Evolutionary conservation across 441 rosid species (phyloP), one percentile per base, ranked within the genome.

Genomic region (Daphne laureola): DNA sequence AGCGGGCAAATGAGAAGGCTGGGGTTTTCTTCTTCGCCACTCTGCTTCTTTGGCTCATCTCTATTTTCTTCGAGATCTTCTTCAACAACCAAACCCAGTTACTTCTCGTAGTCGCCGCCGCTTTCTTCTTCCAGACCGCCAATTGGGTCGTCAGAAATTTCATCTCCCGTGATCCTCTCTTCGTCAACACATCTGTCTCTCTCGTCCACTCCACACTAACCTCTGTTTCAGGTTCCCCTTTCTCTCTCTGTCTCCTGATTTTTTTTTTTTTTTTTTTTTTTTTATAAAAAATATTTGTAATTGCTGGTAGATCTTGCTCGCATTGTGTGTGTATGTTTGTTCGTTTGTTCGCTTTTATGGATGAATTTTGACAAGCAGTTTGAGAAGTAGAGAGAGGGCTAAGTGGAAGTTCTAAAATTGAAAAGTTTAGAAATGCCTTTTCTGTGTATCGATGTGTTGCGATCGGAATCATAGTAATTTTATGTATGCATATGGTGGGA

Each of bases 161-260:
- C 55, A 64, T 85, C 54, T 85, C 86, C 64, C 95, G 95, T 50
- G 95, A 87, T 49, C 84, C 92, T 68, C 82, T 85, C 65, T 83
- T 85, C 48, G 98, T 90, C 36, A 90, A 87, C 12, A 87, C 96
- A 68, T 74, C 80, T 25, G 95, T 85, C 62, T 90, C 98, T 56
- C 88, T 90, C 51, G 81, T 90, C 68, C 98, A 90, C 68, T 87
- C 98, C 49, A 54, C 81, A 26, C 25, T 80, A 59, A 83, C 87
- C 53, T 90, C 98, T 35, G 67, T 62, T 57, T 87, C 96, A 78
- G 98, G 98, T 90, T 18, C 68, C 46, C 25, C 3, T 16, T 46
- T 8, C 14, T 2, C 43, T 53, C 18, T 14, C 46, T 9, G n/a
- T 42, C 15, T 36, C 4, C n/a, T 26, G 9, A 17, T 53, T 8